Conservation (phyloP, 352 stramenopile genomes). For the Aphanomyces astaci region DNA sequence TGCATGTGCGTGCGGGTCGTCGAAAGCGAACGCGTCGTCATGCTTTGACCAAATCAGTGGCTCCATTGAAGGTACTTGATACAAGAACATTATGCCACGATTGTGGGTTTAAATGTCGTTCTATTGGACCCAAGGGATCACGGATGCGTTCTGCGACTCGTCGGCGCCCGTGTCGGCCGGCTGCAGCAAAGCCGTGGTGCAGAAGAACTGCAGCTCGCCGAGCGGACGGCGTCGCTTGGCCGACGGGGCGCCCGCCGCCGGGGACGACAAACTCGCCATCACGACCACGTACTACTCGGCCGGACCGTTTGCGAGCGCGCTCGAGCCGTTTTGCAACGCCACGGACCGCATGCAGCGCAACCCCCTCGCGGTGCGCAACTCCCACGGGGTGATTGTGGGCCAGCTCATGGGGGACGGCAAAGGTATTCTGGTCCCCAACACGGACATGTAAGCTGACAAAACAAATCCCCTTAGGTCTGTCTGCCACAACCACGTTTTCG, state of each 20-base stretch:
- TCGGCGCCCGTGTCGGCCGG: neutral
- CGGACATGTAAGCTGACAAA: neutral
- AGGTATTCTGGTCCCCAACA: neutral
- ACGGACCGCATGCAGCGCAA: slow-evolving; percentile 4
- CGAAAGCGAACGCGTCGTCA: neutral
- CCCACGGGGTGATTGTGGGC: slow-evolving; percentile 6
- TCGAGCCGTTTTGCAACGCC: slow-evolving; percentile 2
- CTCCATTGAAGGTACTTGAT: slow-evolving; percentile 1
- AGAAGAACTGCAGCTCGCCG: neutral
- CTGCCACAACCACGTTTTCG: neutral
- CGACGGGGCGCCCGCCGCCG: neutral
- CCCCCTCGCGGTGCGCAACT: neutral
- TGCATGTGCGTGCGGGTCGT: slow-evolving; percentile 10
- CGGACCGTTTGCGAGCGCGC: neutral
- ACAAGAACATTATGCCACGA: too few relatives aligned
- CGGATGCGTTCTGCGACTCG: slow-evolving; percentile 10
- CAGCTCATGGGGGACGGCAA: slow-evolving; percentile 17
- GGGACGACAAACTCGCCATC: slow-evolving; percentile 10
- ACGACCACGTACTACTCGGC: slow-evolving; percentile 14
- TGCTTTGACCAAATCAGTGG: neutral
- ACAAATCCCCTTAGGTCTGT: neutral
- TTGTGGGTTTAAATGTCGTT: too few relatives aligned
- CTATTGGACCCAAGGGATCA: too few relatives aligned
- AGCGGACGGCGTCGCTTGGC: neutral
- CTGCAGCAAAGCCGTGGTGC: slow-evolving; percentile 1